Percentiles rank a stretch among this genome's conserved stretches.
phyloP scores from a whole-genome alignment of 768 basidiomycete species.

The Rhodotorula taiwanensis region DNA sequence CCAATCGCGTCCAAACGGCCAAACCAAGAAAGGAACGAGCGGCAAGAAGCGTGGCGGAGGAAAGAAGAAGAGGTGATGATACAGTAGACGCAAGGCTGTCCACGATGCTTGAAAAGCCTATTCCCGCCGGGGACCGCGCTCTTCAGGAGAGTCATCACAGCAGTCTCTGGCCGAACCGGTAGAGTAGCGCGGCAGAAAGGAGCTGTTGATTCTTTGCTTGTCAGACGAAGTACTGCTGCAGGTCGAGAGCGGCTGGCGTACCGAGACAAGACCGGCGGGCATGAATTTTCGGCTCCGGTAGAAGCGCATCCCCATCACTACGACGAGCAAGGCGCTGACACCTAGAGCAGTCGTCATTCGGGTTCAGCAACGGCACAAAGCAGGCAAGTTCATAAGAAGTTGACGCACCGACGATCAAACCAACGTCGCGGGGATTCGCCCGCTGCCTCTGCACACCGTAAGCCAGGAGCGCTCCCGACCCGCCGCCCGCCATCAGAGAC shows the following conservation, averaged over 20 bases:
- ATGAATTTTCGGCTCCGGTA: conserved; percentile 30
- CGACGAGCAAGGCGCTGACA: conserved; percentile 9
- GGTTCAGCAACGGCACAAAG: not conserved
- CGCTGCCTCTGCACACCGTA: conserved; percentile 35
- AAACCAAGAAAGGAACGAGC: not conserved
- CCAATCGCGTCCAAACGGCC: not conserved
- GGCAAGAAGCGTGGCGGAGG: not conserved
- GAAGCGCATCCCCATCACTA: conserved; percentile 38
- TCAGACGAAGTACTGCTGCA: not conserved
- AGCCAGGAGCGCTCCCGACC: conserved; percentile 20
- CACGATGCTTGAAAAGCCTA: no score
- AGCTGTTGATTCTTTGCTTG: conserved; percentile 8
- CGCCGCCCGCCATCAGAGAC: conserved; percentile 28
- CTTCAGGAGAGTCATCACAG: conserved; percentile 1
- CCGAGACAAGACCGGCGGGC: conserved; percentile 35
- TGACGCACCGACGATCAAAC: conserved; percentile 27
- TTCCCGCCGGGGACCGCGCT: no score
- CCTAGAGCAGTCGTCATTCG: not conserved
- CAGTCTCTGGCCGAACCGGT: conserved; percentile 32
- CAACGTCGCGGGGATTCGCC: conserved; percentile 14
- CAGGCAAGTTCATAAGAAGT: no score
- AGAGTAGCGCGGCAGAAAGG: conserved; percentile 26
- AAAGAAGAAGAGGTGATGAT: not conserved
- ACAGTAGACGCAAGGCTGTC: no score
- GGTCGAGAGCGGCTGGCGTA: not conserved